Evolutionary conservation across 805 yeast species (phyloP).

Genomic region (Metschnikowia henanensis): DNA sequence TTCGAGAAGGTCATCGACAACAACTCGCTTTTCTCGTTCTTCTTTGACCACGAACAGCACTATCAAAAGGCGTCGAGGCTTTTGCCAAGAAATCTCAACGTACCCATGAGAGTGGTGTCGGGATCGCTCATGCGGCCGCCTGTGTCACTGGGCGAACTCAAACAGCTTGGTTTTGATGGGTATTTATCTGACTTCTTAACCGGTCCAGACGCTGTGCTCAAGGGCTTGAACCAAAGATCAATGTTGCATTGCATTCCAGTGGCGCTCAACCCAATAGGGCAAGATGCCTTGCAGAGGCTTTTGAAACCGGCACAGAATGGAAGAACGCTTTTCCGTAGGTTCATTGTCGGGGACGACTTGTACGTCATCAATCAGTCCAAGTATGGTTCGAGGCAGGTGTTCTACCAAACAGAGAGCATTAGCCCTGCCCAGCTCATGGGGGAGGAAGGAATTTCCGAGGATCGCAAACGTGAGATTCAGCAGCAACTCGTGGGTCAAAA

Average conservation of each 20-base stretch:
- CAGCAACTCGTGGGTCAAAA: slow-evolving; percentile 18
- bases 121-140: slow-evolving; percentile 15
- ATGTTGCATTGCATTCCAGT: slow-evolving; percentile 62
- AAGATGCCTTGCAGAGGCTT: slow-evolving; percentile 38
- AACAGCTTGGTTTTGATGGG: slow-evolving; percentile 72
- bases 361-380: slow-evolving; percentile 54
- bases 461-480: slow-evolving; percentile 20
- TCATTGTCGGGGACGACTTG: slow-evolving; percentile 58
- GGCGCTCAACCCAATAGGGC: slow-evolving; percentile 43
- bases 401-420: slow-evolving; percentile 40
- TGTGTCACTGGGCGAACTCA: slow-evolving; percentile 34
- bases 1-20: slow-evolving; percentile 57
- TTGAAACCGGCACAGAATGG: slow-evolving; percentile 38
- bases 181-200: slow-evolving; percentile 65
- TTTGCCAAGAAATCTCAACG: slow-evolving; percentile 41
- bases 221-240: slow-evolving; percentile 62
- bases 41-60: slow-evolving; percentile 54
- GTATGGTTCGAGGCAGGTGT: slow-evolving; percentile 61
- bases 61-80: slow-evolving; percentile 43
- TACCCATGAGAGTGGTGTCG: slow-evolving; percentile 55
- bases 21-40: slow-evolving; percentile 59
- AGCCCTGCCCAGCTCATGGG: slow-evolving; percentile 32
- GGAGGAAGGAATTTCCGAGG: slow-evolving; percentile 31
- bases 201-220: slow-evolving; percentile 73
- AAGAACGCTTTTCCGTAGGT: slow-evolving; percentile 49